Evolutionary conservation across 805 yeast species (phyloP), one percentile per base, ranked within the genome.

Genomic region (Pichia occidentalis): DNA sequence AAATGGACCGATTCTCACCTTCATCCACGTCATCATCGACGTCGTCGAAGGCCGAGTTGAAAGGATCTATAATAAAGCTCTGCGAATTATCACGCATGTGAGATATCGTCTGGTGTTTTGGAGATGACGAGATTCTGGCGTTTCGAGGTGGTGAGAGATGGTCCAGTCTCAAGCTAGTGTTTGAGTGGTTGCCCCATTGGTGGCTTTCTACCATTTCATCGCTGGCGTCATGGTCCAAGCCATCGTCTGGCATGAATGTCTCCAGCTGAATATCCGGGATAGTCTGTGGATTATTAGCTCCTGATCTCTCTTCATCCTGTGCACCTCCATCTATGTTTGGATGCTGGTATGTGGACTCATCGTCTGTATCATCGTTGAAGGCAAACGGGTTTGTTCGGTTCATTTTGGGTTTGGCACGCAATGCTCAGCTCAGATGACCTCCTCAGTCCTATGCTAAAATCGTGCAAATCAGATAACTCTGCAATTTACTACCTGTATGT

Each of bases 301-400:
- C n/a, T n/a, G n/a, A n/a, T n/a, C n/a, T n/a, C n/a, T n/a, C n/a
- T n/a, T n/a, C n/a, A n/a, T n/a, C n/a, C n/a, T n/a, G n/a, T n/a
- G n/a, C n/a, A n/a, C n/a, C n/a, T n/a, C n/a, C n/a, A n/a, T n/a
- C n/a, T n/a, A n/a, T n/a, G n/a, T n/a, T n/a, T n/a, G n/a, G n/a
- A n/a, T n/a, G n/a, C n/a, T 27, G 26, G 11, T 28, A 24, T 5
- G 19, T 11, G n/a, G 16, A 17, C 20, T 23, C 37, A 12, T 33
- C 44, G 9, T 28, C 45, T 22, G 34, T 43, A n/a, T 36, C 34
- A 19, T 45, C 49, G 26, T 33, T 23, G 16, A 37, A 37, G 1
- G 41, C 36, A 32, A 37, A 37, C 1, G 41, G 41, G 24, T 37
- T 37, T 20, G n/a, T 14, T 7, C 27, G 9, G 6, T 22, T 10